phyloP scores from a whole-genome alignment of 2,329 filamentous ascomycete genomes.

The Colletotrichum eleusines region DNA sequence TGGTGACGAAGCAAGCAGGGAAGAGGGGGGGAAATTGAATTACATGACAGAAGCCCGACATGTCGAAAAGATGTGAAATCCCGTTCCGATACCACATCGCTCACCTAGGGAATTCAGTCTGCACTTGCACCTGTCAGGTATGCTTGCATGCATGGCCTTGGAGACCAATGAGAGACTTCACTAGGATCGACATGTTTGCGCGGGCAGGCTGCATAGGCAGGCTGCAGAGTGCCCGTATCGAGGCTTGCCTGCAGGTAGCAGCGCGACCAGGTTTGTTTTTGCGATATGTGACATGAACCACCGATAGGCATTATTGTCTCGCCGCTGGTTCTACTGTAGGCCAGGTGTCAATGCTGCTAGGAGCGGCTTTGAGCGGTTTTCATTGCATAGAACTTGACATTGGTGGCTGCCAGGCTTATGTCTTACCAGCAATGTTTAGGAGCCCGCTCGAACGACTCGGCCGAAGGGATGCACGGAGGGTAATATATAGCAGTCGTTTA shows the following conservation, averaged over 20 bases:
- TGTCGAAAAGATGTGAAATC: neutral
- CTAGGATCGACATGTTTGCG: neutral
- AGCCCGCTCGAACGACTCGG: neutral
- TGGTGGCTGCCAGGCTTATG: neutral
- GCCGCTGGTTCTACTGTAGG: neutral
- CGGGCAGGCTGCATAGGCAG: slow-evolving; percentile 16
- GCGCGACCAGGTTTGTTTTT: slow-evolving; percentile 2
- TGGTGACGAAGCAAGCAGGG: neutral
- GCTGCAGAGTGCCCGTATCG: slow-evolving; percentile 10
- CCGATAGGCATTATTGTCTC: neutral
- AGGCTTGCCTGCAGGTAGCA: slow-evolving; percentile 20
- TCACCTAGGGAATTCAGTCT: slow-evolving; percentile 28
- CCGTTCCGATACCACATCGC: slow-evolving; percentile 5
- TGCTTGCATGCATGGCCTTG: slow-evolving; percentile 22
- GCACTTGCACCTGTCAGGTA: slow-evolving; percentile 20
- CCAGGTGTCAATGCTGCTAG: neutral
- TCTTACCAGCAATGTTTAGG: neutral
- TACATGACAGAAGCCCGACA: neutral
- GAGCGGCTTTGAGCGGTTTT: slow-evolving; percentile 23
- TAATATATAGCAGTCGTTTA: neutral
- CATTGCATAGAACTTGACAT: neutral
- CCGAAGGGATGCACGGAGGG: slow-evolving; percentile 4
- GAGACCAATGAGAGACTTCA: slow-evolving; percentile 33
- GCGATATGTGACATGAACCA: slow-evolving; percentile 24
- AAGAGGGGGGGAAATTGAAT: neutral